phyloP scores from a whole-genome alignment of 2,329 filamentous ascomycete genomes.

The Pseudogymnoascus sp. region DNA sequence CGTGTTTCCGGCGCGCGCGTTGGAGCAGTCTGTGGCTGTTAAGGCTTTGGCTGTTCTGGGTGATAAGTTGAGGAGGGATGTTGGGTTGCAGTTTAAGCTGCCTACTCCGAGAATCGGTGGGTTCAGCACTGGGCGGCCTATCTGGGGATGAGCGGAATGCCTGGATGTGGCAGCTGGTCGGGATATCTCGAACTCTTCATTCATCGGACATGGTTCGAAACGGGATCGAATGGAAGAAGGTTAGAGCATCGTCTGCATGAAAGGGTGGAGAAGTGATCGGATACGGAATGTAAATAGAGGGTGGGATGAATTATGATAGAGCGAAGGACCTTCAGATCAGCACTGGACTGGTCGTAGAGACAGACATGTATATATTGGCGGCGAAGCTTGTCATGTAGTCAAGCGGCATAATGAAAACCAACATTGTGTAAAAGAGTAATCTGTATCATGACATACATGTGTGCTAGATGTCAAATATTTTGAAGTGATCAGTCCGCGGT shows the following conservation, averaged over 20 bases:
- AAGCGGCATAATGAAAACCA: not conserved
- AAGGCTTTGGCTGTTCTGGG: constrained; percentile 46
- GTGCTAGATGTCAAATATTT: too few relatives aligned
- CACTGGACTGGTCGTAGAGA: not conserved
- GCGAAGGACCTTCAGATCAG: not conserved
- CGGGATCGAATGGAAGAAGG: not conserved
- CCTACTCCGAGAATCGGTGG: not conserved
- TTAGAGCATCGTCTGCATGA: not conserved
- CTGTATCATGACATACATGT: not conserved
- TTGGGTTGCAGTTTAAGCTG: constrained; percentile 34
- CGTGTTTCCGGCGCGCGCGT: constrained; percentile 57
- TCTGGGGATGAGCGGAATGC: not conserved
- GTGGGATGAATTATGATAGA: not conserved
- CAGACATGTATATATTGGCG: not conserved
- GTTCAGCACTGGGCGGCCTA: not conserved
- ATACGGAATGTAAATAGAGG: not conserved
- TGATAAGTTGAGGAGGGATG: constrained; percentile 43
- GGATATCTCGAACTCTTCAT: not conserved
- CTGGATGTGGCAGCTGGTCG: not conserved
- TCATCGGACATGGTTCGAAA: not conserved
- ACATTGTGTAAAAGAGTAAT: not conserved
- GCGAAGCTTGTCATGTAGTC: not conserved
- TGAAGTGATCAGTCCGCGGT: not conserved
- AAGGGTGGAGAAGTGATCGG: not conserved
- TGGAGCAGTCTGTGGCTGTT: constrained; percentile 40